Evolutionary conservation across 768 basidiomycete species (phyloP), one percentile per base, ranked within the genome.

Genomic region (Amanita polypyramis): DNA sequence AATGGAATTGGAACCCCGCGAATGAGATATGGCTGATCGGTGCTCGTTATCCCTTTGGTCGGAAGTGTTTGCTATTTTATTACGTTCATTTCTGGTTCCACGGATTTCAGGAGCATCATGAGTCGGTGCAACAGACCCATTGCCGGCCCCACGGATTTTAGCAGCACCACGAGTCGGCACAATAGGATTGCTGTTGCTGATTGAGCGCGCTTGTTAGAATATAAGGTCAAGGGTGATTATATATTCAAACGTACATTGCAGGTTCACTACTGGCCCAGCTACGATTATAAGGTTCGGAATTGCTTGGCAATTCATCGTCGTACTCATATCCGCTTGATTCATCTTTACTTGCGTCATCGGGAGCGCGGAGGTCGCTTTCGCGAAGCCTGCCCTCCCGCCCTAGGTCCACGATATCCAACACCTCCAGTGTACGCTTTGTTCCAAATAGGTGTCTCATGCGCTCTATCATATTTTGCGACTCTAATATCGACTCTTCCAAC

Each of bases 361-460:
- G 6, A 8, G 17, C 35, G 10, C 25, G 20, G 14, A 34, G 20
- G 14, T 45, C 20, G 15, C 21, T 17, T 36, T 6, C 36, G 19
- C 23, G 40, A n/a, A 44, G n/a, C 6, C 32, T 44, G 14, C 42
- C 43, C 19, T 43, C 23, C 7, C 19, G 33, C 6, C 25, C 40
- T 6, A 6, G 25, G 14, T 15, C n/a, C 44, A 21, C 38, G 37
- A 15, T 34, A 20, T 20, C 41, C 29, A 34, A 14, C 20, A 27
- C 43, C 45, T 17, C 30, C 49, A 38, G 20, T 5, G 20, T 38
- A 9, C 29, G 27, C 38, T 44, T 20, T 45, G 29, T 50, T 35
- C 4, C 41, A 33, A 44, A 47, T 34, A 37, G 36, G 20, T 11
- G 12, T 27, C 20, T 47, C 4, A 45, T 33, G 39, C 15, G 38